These are phyloP conservation scores for Axilococcus clingmanii DNA, from an alignment of 139 green algal genomes.

Conservation along the genomic window DNA sequence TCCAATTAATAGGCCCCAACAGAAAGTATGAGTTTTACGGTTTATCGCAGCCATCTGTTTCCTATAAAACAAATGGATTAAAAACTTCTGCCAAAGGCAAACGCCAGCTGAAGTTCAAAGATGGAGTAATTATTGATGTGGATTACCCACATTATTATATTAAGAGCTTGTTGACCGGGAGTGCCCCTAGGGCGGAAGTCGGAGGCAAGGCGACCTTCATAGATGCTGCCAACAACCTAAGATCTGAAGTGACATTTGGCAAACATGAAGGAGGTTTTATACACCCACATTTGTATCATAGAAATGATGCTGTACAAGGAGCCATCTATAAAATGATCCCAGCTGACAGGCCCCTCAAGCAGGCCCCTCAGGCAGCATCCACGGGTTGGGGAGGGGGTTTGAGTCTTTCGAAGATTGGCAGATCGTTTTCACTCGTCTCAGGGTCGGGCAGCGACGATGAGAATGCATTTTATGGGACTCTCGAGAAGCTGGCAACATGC, in stretches of 20 bases:
- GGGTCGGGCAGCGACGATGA: not conserved
- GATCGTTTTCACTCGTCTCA: not conserved
- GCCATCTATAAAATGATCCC: constrained; percentile 37
- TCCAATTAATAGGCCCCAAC: constrained; percentile 58
- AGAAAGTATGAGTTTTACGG: constrained; percentile 49
- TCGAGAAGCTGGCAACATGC: constrained; percentile 16
- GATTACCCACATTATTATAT: constrained; percentile 59
- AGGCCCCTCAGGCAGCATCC: not conserved
- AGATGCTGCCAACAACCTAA: constrained; percentile 33
- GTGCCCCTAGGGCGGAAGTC: constrained; percentile 36
- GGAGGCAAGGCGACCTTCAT: constrained; percentile 34
- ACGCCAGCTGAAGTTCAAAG: constrained; percentile 47
- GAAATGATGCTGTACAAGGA: constrained; percentile 49
- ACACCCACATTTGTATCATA: too few species aligned
- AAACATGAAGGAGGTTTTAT: constrained; percentile 15
- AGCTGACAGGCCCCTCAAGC: not conserved
- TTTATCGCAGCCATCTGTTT: constrained; percentile 58
- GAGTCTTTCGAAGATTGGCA: not conserved
- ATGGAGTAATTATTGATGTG: constrained; percentile 56
- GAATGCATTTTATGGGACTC: constrained; percentile 3
- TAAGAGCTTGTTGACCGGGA: constrained; percentile 32
- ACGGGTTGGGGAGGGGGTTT: not conserved
- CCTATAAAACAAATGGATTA: constrained; percentile 55
- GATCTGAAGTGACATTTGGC: constrained; percentile 37
- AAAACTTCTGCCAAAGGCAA: constrained; percentile 59